phyloP scores from a whole-genome alignment of 2,329 filamentous ascomycete species.

The Sclerotiophoma versabilis region DNA sequence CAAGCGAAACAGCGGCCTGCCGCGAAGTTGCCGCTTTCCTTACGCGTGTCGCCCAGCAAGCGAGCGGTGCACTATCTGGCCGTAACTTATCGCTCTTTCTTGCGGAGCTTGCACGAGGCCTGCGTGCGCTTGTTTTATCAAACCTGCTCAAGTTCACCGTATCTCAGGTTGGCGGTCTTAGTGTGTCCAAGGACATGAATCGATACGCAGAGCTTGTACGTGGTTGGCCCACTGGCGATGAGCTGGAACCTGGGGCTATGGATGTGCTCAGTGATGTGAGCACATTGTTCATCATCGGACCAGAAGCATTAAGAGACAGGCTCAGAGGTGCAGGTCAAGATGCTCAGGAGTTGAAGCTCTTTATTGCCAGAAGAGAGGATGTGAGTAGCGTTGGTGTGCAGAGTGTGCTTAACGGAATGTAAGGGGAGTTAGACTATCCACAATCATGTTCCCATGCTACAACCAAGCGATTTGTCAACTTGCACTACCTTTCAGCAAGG shows the following conservation, averaged over 20 bases:
- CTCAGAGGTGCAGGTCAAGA: slow-evolving; percentile 56
- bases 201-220: slow-evolving; percentile 88
- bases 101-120: slow-evolving; percentile 80
- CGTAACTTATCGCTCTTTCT: slow-evolving; percentile 83
- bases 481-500: too few relatives aligned
- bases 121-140: slow-evolving; percentile 81
- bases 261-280: slow-evolving; percentile 93
- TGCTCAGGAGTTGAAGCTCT: slow-evolving; percentile 72
- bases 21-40: slow-evolving; percentile 83
- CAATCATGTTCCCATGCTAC: neutral
- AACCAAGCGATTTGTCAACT: neutral
- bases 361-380: slow-evolving; percentile 86
- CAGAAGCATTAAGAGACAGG: slow-evolving; percentile 60
- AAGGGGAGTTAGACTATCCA: neutral
- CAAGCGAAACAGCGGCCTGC: slow-evolving; percentile 78
- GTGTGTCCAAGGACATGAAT: slow-evolving; percentile 95
- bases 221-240: slow-evolving; percentile 74
- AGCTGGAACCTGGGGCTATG: slow-evolving; percentile 63
- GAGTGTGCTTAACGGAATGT: slow-evolving; percentile 70
- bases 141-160: slow-evolving; percentile 96
- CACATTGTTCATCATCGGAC: slow-evolving; percentile 91
- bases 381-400: slow-evolving; percentile 81
- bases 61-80: slow-evolving; percentile 76
- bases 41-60: slow-evolving; percentile 67
- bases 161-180: slow-evolving; percentile 89